Evolutionary conservation across 192 early-diverging fungal species (phyloP).

Genomic region (Coemansia sp.): DNA sequence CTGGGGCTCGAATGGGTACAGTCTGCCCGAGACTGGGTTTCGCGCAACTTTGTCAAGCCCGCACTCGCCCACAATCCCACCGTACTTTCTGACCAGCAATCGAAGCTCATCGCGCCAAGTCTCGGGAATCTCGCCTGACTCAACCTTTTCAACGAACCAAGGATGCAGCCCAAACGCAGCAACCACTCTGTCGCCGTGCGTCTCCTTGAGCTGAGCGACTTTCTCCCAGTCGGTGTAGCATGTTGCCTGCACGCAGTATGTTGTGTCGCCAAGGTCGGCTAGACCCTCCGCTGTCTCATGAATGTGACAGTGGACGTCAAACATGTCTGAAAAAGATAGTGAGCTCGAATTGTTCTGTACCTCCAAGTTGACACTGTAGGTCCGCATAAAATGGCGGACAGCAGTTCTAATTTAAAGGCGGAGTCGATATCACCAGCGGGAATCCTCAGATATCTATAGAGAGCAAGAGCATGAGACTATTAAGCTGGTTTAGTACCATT

Average conservation of each 20-base stretch:
- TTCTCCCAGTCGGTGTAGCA: slow-evolving; percentile 39
- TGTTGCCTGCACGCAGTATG: slow-evolving; percentile 43
- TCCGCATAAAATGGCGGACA: slow-evolving; percentile 12
- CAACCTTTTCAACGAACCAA: slow-evolving; percentile 47
- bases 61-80: slow-evolving; percentile 46
- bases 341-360: slow-evolving; percentile 4
- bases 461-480: slow-evolving; percentile 5
- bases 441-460: slow-evolving; percentile 19
- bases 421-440: slow-evolving; percentile 40
- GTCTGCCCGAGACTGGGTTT: slow-evolving; percentile 16
- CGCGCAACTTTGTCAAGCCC: slow-evolving; percentile 50
- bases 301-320: slow-evolving; percentile 50
- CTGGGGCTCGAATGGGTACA: slow-evolving; percentile 40
- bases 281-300: slow-evolving; percentile 34
- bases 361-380: slow-evolving; percentile 29
- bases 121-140: slow-evolving; percentile 23
- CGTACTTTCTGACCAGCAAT: slow-evolving; percentile 13
- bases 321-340: slow-evolving; percentile 1
- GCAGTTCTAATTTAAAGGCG: slow-evolving; percentile 25
- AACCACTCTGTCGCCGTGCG: slow-evolving; percentile 9
- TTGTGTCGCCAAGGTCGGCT: not conserved
- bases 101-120: slow-evolving; percentile 30
- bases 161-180: slow-evolving; percentile 51
- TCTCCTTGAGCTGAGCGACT: slow-evolving; percentile 21
- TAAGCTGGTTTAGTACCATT: slow-evolving; percentile 2